Percentiles rank a stretch among this genome's conserved stretches.
These are phyloP conservation scores for Aspergillus bertholletiae DNA, from an alignment of 495 filamentous ascomycete species.

Conservation along the genomic window DNA sequence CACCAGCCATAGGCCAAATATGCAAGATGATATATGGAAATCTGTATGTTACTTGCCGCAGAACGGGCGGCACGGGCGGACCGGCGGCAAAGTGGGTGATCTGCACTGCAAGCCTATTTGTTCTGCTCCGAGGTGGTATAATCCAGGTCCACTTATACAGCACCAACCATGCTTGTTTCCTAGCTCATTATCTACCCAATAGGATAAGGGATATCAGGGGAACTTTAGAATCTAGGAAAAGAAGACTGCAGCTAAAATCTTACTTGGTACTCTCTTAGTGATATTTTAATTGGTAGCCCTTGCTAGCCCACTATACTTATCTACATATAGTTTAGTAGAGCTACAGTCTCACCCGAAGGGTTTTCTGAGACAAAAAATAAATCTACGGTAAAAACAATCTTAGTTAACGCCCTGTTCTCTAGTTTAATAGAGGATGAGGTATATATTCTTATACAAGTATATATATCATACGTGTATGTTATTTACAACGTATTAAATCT, in stretches of 20 bases:
- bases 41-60: too few species aligned
- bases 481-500: not conserved
- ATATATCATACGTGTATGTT: not conserved
- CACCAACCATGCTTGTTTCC: not conserved
- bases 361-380: not conserved
- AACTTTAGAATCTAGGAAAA: not conserved
- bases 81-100: too few species aligned
- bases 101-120: too few species aligned
- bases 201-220: not conserved
- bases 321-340: not conserved
- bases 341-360: not conserved
- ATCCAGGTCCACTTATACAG: not conserved
- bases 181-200: not conserved
- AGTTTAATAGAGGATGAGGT: not conserved
- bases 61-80: too few species aligned
- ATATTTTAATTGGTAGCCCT: not conserved
- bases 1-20: too few species aligned
- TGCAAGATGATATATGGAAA: too few species aligned
- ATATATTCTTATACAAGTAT: not conserved
- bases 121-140: not conserved
- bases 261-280: not conserved
- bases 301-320: not conserved
- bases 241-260: not conserved
- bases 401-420: not conserved
- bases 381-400: not conserved